Conservation (phyloP, 129 eudicot genomes). For the Apium graveolens region DNA sequence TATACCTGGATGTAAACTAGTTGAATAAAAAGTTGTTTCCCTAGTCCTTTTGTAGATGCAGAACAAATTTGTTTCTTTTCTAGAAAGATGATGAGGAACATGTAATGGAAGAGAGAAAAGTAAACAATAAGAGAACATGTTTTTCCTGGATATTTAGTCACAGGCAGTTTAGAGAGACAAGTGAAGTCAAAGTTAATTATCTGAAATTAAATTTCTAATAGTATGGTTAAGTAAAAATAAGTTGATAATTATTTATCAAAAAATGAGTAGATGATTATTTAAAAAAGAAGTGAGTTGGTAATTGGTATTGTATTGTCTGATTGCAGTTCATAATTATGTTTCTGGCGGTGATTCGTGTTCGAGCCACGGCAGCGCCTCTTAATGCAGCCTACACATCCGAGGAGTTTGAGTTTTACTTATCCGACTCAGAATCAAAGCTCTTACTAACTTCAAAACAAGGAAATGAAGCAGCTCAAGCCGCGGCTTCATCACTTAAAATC, state of each 20-base stretch:
- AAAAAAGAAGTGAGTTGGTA: background rate
- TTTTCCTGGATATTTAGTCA: background rate
- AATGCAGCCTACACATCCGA: slow-evolving; percentile 85
- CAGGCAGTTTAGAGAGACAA: background rate
- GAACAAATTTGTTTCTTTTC: too few species aligned
- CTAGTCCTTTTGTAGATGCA: background rate
- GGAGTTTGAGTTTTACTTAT: slow-evolving; percentile 83
- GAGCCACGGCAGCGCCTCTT: slow-evolving; percentile 92
- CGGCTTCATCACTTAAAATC: slow-evolving; percentile 64
- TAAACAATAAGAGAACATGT: too few species aligned
- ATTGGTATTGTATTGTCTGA: background rate
- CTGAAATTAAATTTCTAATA: background rate
- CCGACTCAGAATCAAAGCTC: slow-evolving; percentile 81
- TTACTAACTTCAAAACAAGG: slow-evolving; percentile 64
- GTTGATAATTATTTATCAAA: background rate
- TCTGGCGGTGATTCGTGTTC: slow-evolving; percentile 68
- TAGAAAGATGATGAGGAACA: background rate
- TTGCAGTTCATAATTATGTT: slow-evolving; percentile 79
- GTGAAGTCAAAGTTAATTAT: too few species aligned
- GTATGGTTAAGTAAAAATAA: background rate
- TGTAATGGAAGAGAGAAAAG: background rate
- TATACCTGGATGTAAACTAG: too few species aligned
- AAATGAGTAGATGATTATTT: background rate
- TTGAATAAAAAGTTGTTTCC: too few species aligned
- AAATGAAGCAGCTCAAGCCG: slow-evolving; percentile 65